Evolutionary conservation across 306 rosid genomes (phyloP).

Genomic region (Ormosia emarginata): DNA sequence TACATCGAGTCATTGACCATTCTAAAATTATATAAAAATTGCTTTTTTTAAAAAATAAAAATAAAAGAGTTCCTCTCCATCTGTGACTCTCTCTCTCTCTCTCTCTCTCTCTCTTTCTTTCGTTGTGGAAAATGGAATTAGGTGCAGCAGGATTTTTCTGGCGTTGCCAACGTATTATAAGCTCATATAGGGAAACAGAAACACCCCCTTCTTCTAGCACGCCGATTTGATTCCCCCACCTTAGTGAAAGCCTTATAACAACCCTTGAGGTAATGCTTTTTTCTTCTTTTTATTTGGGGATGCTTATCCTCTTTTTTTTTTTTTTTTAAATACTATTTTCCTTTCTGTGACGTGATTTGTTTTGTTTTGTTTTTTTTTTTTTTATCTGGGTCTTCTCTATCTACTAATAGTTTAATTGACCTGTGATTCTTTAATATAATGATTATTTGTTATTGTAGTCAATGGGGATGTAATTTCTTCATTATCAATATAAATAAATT

Average conservation of each 20-base stretch:
- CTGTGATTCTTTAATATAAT: slow-evolving; percentile 28
- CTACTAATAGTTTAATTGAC: slow-evolving; percentile 17
- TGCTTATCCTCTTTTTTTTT: neutral
- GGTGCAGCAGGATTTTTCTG: slow-evolving; percentile 19
- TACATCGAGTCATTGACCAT: slow-evolving; percentile 1
- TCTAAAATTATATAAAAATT: neutral
- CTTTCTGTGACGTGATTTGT: slow-evolving; percentile 17
- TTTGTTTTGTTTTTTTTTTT: slow-evolving; percentile 14
- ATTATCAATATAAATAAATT: slow-evolving; percentile 17
- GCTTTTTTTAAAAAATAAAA: neutral
- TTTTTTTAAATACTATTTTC: neutral
- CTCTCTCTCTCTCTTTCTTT: slow-evolving; percentile 16
- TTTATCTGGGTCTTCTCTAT: slow-evolving; percentile 25
- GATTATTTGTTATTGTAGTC: slow-evolving; percentile 26
- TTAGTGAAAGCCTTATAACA: neutral
- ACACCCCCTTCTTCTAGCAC: neutral
- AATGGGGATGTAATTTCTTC: slow-evolving; percentile 41
- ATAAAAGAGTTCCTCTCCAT: neutral
- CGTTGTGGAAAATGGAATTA: slow-evolving; percentile 6
- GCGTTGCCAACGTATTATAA: neutral
- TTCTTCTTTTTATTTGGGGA: too few relatives aligned
- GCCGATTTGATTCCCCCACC: slow-evolving; percentile 12
- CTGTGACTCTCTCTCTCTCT: neutral
- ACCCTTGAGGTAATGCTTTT: slow-evolving; percentile 26
- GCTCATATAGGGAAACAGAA: neutral